Evolutionary conservation across 805 yeast genomes (phyloP).

Genomic region (Cyberlindnera mycetangii): DNA sequence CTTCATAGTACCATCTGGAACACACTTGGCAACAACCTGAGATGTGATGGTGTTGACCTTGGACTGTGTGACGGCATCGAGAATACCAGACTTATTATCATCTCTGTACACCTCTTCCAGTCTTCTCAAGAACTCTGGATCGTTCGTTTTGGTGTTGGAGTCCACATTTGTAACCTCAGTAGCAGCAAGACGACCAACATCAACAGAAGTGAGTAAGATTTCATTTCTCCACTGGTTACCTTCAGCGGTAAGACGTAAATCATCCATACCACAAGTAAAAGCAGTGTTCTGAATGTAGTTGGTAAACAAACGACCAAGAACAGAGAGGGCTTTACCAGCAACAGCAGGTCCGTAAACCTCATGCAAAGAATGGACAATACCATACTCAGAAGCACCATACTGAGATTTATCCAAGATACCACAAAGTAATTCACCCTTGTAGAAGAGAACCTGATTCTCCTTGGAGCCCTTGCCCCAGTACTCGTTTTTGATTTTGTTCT

Average conservation of each 20-base stretch:
- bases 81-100: constrained; percentile 83
- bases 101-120: constrained; percentile 94
- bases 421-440: constrained; percentile 79
- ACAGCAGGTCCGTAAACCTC: constrained; percentile 91
- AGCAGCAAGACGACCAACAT: constrained; percentile 89
- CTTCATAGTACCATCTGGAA: constrained; percentile 95
- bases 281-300: constrained; percentile 90
- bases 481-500: constrained; percentile 87
- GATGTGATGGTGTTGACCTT: constrained; percentile 91
- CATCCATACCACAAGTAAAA: constrained; percentile 99
- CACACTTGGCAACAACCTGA: constrained; percentile 90
- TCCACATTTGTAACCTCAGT: constrained; percentile 88
- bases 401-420: constrained; percentile 98
- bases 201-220: constrained; percentile 71
- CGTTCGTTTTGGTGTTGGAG: constrained; percentile 44
- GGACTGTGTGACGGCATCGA: constrained; percentile 93
- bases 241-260: constrained; percentile 82
- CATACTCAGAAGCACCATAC: constrained; percentile 96
- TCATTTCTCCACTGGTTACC: constrained; percentile 90
- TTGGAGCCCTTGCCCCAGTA: constrained; percentile 87
- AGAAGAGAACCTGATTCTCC: constrained; percentile 85
- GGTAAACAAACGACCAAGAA: constrained; percentile 93
- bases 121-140: constrained; percentile 79
- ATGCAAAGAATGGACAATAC: constrained; percentile 93
- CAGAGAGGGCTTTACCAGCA: constrained; percentile 87